Evolutionary conservation across 768 basidiomycete species (phyloP).

Genomic region (Lyophyllum shimeji): DNA sequence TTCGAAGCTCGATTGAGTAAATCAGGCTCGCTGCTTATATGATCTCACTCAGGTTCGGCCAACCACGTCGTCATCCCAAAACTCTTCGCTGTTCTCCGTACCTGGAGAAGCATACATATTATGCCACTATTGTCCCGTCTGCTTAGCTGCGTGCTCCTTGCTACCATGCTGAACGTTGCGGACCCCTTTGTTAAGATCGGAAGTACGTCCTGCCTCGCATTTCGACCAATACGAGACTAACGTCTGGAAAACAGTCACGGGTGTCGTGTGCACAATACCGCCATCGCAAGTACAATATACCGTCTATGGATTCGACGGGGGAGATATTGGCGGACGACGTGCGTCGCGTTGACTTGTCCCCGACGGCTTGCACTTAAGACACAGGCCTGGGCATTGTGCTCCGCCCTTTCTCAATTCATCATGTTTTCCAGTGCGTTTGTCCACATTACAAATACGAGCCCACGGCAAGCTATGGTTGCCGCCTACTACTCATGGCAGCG

Average conservation of each 20-base stretch:
- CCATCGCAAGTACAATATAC: constrained; percentile 29
- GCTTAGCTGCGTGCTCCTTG: neutral
- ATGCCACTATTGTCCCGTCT: neutral
- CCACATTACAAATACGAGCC: constrained; percentile 21
- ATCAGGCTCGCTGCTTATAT: too few relatives aligned
- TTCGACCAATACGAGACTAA: neutral
- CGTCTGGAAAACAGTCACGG: constrained; percentile 22
- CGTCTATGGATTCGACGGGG: constrained; percentile 31
- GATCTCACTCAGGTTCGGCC: too few relatives aligned
- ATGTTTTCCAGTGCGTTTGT: constrained; percentile 30
- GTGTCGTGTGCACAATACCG: constrained; percentile 30
- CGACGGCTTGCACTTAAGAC: neutral
- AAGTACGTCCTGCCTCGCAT: constrained; percentile 7
- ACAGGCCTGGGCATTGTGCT: constrained; percentile 30
- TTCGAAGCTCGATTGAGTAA: neutral
- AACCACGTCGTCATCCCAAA: too few relatives aligned
- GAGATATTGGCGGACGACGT: constrained; percentile 37
- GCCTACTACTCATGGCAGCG: constrained; percentile 36
- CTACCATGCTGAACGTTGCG: constrained; percentile 4
- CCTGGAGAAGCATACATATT: neutral
- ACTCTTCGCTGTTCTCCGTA: neutral
- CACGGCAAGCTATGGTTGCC: constrained; percentile 14
- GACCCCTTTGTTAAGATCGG: constrained; percentile 8
- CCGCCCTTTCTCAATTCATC: constrained; percentile 25
- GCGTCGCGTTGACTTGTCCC: neutral